Evolutionary conservation across 352 stramenopile genomes (phyloP).

Genomic region (Blastocystis sp.): DNA sequence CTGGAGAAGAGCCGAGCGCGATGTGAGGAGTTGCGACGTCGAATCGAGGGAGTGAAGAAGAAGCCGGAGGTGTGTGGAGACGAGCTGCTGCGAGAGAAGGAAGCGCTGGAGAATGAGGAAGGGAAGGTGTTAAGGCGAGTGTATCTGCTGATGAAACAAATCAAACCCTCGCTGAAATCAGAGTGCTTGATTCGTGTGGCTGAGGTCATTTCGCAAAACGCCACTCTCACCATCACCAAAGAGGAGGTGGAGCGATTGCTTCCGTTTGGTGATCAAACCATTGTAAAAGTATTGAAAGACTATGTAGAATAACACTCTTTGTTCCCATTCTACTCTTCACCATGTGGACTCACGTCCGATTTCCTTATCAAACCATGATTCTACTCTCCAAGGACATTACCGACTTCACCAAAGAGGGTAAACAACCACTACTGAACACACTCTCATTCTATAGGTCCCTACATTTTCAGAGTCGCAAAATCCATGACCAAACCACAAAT

Average conservation of each 20-base stretch:
- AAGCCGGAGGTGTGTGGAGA: background rate
- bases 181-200: slow-evolving; percentile 11
- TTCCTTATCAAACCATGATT: too few relatives aligned
- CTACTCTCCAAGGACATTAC: too few relatives aligned
- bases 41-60: background rate
- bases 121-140: background rate
- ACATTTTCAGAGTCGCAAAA: too few relatives aligned
- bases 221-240: background rate
- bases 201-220: background rate
- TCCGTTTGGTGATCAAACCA: background rate
- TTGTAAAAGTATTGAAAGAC: background rate
- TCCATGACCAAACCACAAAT: too few relatives aligned
- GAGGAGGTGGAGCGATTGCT: background rate
- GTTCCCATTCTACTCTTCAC: too few relatives aligned
- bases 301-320: too few relatives aligned
- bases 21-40: background rate
- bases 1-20: background rate
- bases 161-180: background rate
- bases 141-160: slow-evolving; percentile 25
- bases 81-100: background rate
- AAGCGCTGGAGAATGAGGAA: background rate
- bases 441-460: too few relatives aligned
- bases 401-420: background rate
- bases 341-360: too few relatives aligned
- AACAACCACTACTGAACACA: background rate